Evolutionary conservation across 192 early-diverging fungal species (phyloP), one percentile per base, ranked within the genome.

Genomic region (Gamsiella multidivaricata): DNA sequence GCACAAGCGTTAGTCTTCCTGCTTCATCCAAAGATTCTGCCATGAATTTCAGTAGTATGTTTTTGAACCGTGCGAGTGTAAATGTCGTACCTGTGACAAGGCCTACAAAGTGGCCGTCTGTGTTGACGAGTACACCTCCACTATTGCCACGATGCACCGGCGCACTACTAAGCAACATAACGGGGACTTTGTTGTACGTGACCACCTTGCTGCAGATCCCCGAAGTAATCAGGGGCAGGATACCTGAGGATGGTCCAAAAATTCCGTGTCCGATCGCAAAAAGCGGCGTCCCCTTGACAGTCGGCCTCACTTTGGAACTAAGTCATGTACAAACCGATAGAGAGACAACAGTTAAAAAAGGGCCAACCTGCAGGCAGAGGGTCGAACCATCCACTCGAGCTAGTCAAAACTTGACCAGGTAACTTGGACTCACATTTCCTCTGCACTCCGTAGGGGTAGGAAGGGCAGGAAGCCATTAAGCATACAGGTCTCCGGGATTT

Each of bases 191-290:
- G 23, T 41, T 58, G 11, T 76, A 41, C 2, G 49, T 33, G 2
- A 81, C 66, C 0, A 81, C 70, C 22, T 70, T 75, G 34, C 70
- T 70, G 47, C 70, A 69, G 20, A 81, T 32, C 2, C 80, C 80
- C 0, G 80, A 81, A 10, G 80, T 81, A 29, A 81, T 55, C 29
- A 74, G 33, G 3, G 74, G 74, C 22, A 78, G 41, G 18, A 78
- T 76, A 2, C 68, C 68, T 14, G 78, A 80, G 12, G 78, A 70
- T 0, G 78, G 78, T 15, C 69, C 70, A 55, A 81, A 81, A 32
- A 81, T 69, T 2, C 80, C 80, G 31, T 81, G 70, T 17, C 80
- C 80, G 36, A 81, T 73, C 7, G 80, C 80, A 39, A 81, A 74
- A 12, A 80, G 22, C 2, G 79, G 79, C 11, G 66, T 61, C n/a